Evolutionary conservation across 2,329 filamentous ascomycete species (phyloP), one percentile per base, ranked within the genome.

Genomic region (Fusarium coffeatum): DNA sequence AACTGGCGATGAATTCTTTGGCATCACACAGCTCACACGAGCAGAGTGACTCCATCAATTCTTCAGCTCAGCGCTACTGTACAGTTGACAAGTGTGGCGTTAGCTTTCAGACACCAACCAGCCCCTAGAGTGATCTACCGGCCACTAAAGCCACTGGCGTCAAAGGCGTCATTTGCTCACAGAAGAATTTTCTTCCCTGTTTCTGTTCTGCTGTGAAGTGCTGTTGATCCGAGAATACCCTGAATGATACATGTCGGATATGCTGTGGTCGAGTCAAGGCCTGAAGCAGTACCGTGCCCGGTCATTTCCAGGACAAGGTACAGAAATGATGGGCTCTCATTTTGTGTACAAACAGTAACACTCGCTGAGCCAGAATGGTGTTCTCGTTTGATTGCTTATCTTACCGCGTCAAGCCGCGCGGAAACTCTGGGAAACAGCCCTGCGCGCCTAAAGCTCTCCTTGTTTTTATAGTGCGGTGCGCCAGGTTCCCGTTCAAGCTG

Each of bases 1-100:
- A 37, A 37, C 34, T 12, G 10, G 10, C 34, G 34, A 37, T 37
- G 34, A 6, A 37, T 37, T 12, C 34, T 37, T 5, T 4, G n/a
- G 34, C 3, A 37, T n/a, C 34, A 37, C 34, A 37, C 34, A 37
- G 34, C 34, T 37, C 10, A 37, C 34, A n/a, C 34, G 34, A 11
- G 34, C 10, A 37, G 18, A 37, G 34, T 37, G 34, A n/a, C 34
- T 37, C 15, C 32, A 37, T 37, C 22, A 25, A 23, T 50, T 37
- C 16, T 37, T 25, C 11, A 20, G 22, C 16, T 20, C 7, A 22
- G n/a, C 37, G 30, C 61, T 60, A 66, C 54, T 40, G n/a, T 54
- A 23, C 20, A 43, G 16, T 61, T 66, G 54, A 54, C 61, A 34
- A 34, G 37, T 58, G 66, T 70, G 62, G 66, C 58, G 61, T 53